A percentile compares a stretch with the other conserved stretches of the same genome.
These are phyloP conservation scores for Kodamaea alishanica DNA, from an alignment of 1,139 yeast species.

Conservation along the genomic window DNA sequence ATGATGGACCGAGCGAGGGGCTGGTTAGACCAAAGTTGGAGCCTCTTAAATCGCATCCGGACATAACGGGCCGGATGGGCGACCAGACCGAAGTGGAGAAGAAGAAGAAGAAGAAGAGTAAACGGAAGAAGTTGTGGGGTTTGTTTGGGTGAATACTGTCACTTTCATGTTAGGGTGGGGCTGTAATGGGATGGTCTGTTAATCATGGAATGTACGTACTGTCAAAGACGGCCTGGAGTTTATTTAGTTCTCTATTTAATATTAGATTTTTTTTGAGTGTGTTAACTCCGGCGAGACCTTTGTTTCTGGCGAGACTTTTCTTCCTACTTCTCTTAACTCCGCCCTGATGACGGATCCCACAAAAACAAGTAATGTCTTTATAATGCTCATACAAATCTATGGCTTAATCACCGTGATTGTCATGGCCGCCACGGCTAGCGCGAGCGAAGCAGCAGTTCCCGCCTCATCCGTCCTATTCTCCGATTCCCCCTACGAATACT, in stretches of 20 bases:
- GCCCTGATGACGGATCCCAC: not conserved
- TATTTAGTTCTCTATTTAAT: too few species aligned
- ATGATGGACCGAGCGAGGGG: constrained; percentile 24
- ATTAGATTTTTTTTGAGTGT: too few species aligned
- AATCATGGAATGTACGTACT: too few species aligned
- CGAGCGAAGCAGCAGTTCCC: not conserved
- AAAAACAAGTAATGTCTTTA: not conserved
- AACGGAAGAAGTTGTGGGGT: constrained; percentile 38
- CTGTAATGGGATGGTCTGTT: too few species aligned
- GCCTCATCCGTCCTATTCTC: not conserved
- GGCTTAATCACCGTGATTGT: too few species aligned
- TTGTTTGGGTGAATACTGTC: constrained; percentile 22
- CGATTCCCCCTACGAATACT: not conserved
- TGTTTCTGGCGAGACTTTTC: too few species aligned
- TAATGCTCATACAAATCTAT: too few species aligned
- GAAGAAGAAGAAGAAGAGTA: constrained; percentile 19
- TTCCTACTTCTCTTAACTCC: too few species aligned
- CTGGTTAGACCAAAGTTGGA: constrained; percentile 19
- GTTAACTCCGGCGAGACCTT: too few species aligned
- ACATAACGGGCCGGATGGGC: constrained; percentile 16
- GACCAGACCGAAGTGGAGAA: constrained; percentile 6
- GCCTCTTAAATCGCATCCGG: constrained; percentile 43
- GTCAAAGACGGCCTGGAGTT: too few species aligned
- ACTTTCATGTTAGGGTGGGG: not conserved
- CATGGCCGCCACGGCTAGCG: not conserved